Evolutionary conservation across 2,329 filamentous ascomycete species (phyloP), one percentile per base, ranked within the genome.

Genomic region (Fusarium globosum): DNA sequence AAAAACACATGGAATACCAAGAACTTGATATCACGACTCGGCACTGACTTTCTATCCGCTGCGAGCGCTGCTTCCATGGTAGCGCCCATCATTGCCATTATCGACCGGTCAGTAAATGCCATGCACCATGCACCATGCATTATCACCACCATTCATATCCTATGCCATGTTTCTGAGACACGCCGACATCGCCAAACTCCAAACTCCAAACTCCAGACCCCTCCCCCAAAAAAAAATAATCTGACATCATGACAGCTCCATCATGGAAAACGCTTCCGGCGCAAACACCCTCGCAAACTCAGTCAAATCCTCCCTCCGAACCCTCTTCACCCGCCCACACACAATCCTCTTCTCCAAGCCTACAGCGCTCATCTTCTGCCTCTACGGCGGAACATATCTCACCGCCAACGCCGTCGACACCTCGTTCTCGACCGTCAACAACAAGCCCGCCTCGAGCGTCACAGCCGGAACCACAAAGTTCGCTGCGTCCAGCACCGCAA

Each of bases 321-420:
- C 85, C 43, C 85, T 94, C 58, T 53, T 93, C 65, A 75, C 85
- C n/a, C 87, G 85, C 14, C 93, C 93, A 0, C 90, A 91, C 66
- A 77, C 82, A 30, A 86, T 93, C 77, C 77, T 94, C 73, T 82
- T 90, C 79, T 90, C 90, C 56, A 89, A 89, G 67, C 92, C 93
- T 2, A 92, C 93, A 77, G 89, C 85, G 51, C 87, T 94, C 73
- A 92, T 95, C 80, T 88, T 90, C 83, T 85, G 89, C 82, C 86
- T 97, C 48, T 98, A 98, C 86, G 93, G 91, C 69, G 92, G 93
- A 74, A 98, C 96, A 67, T 98, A 98, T 85, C 85, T 96, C 18
- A 94, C 94, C 2, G 95, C 96, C 72, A 98, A 98, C 85, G 84
- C 88, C 18, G 90, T 97, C 80, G 96, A 98, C 84, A 98, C 96